Evolutionary conservation across 371 early-diverging fungal genomes (phyloP).

Genomic region (Apophysomyces trapeziformis): DNA sequence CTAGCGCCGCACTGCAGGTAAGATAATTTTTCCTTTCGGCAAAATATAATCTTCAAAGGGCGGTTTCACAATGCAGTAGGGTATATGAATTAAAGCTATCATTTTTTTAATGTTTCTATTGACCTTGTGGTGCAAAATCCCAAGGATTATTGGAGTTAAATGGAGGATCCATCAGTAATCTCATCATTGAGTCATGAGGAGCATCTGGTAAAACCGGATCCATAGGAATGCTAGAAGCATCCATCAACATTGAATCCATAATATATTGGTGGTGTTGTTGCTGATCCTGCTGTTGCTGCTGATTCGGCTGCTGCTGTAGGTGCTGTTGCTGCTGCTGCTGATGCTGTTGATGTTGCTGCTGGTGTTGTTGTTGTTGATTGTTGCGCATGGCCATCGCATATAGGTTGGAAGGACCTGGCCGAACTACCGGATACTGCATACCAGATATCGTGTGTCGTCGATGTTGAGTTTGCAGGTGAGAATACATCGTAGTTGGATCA

Average conservation of each 20-base stretch:
- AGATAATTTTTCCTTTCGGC: too few relatives aligned
- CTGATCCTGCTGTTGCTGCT: constrained; percentile 11
- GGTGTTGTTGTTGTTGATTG: constrained; percentile 25
- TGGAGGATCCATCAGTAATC: constrained; percentile 30
- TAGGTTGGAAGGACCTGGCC: constrained; percentile 14
- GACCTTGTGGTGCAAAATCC: background rate
- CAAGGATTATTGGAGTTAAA: constrained; percentile 7
- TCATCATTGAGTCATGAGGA: constrained; percentile 48
- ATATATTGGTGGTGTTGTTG: constrained; percentile 13
- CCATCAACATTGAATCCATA: constrained; percentile 20
- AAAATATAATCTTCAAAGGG: too few relatives aligned
- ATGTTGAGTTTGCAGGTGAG: constrained; percentile 14
- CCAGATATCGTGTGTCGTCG: constrained; percentile 27
- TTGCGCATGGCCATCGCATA: constrained; percentile 29
- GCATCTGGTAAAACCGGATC: constrained; percentile 40
- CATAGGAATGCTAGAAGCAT: constrained; percentile 33
- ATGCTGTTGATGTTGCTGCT: constrained; percentile 15
- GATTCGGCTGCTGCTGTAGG: constrained; percentile 14
- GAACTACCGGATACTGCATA: constrained; percentile 3
- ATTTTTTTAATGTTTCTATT: constrained; percentile 2
- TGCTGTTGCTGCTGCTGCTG: constrained; percentile 6
- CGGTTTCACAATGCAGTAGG: too few relatives aligned
- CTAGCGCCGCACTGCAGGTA: too few relatives aligned
- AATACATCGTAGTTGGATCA: background rate
- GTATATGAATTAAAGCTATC: background rate